phyloP scores from a whole-genome alignment of 352 stramenopile species.

The Blastocystis sp. region DNA sequence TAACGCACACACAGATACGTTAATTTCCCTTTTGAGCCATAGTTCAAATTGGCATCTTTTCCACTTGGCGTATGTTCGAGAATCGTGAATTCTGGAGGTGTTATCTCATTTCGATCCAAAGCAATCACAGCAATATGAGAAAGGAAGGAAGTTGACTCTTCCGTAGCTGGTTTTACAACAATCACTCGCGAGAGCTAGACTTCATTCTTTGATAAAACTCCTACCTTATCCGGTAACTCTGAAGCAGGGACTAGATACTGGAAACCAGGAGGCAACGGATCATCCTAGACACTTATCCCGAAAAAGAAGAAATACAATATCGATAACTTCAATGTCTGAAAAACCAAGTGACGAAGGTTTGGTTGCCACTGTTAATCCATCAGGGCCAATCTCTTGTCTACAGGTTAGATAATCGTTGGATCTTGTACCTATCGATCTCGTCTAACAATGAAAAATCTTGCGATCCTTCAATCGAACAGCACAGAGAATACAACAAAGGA shows the following conservation, averaged over 20 bases:
- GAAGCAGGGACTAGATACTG: background rate
- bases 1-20: slow-evolving; percentile 8
- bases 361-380: background rate
- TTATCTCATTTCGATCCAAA: background rate
- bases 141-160: background rate
- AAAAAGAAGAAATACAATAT: background rate
- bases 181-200: background rate
- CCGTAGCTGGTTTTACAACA: background rate
- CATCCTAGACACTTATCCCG: background rate
- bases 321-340: background rate
- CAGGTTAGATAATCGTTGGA: background rate
- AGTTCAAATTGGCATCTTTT: background rate
- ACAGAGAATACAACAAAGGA: slow-evolving; percentile 11
- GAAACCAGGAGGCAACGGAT: background rate
- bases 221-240: background rate
- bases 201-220: background rate
- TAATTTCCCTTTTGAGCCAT: background rate
- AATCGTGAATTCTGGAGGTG: background rate
- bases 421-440: background rate
- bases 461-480: background rate
- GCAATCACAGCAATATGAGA: background rate
- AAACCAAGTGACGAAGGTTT: background rate
- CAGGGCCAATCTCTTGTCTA: background rate
- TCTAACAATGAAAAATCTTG: background rate
- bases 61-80: background rate